These are phyloP conservation scores for Suhomyces guaymorum DNA, from an alignment of 1,139 yeast species.

Conservation along the genomic window DNA sequence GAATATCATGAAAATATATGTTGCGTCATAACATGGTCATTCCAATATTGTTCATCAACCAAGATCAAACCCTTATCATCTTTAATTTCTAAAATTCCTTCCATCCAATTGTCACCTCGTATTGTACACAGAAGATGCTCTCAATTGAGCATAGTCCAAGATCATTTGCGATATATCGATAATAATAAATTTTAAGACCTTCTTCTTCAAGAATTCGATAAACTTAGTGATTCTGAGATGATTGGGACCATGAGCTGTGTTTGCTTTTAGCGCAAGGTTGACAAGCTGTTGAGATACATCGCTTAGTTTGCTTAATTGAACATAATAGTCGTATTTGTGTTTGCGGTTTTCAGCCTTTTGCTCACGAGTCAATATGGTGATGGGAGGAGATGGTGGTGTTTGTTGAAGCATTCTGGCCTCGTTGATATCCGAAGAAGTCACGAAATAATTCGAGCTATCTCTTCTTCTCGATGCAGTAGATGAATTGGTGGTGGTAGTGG, in stretches of 20 bases:
- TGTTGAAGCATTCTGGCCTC: constrained; percentile 14
- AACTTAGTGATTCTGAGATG: constrained; percentile 27
- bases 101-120: constrained; percentile 3
- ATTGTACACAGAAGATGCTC: constrained; percentile 15
- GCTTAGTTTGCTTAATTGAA: constrained; percentile 22
- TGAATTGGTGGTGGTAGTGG: constrained; percentile 25
- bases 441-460: constrained; percentile 23
- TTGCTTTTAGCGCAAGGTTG: constrained; percentile 21
- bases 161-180: constrained; percentile 44
- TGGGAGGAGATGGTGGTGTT: constrained; percentile 14
- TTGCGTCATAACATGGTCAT: too few species aligned
- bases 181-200: constrained; percentile 39
- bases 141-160: constrained; percentile 34
- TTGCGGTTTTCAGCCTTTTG: constrained; percentile 38
- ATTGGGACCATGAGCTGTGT: constrained; percentile 10
- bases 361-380: constrained; percentile 19
- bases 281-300: constrained; percentile 19
- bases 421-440: constrained; percentile 17
- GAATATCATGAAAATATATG: too few species aligned
- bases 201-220: constrained; percentile 40
- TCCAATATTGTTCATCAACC: too few species aligned
- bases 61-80: too few species aligned
- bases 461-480: constrained; percentile 26
- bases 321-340: constrained; percentile 40
- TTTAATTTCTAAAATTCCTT: too few species aligned